Conservation (phyloP, 108 stramenopile genomes). For the Skeletonema marinoi region DNA sequence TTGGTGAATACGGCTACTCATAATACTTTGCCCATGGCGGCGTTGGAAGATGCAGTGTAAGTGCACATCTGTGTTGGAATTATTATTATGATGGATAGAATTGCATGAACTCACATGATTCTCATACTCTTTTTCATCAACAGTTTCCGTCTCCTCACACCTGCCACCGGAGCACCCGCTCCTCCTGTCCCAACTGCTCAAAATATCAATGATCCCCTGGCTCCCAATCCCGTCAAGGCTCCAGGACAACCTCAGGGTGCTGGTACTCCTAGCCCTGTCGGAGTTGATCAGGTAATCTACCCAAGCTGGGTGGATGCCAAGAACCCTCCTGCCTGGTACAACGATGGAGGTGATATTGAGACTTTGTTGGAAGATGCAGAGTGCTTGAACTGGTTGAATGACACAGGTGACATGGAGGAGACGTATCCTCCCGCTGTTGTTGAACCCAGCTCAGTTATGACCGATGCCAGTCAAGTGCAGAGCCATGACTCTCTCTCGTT, state of each 20-base stretch:
- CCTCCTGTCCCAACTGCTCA: slow-evolving; percentile 25
- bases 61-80: slow-evolving; percentile 17
- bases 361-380: slow-evolving; percentile 82
- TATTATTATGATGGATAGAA: not conserved
- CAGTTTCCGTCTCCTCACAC: slow-evolving; percentile 83
- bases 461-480: not conserved
- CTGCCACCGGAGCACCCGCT: slow-evolving; percentile 51
- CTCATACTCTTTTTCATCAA: not conserved
- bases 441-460: slow-evolving; percentile 11
- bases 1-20: slow-evolving; percentile 52
- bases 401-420: slow-evolving; percentile 83
- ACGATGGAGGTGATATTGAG: slow-evolving; percentile 84
- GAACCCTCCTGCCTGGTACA: slow-evolving; percentile 85
- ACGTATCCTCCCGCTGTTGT: slow-evolving; percentile 61
- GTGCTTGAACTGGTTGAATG: slow-evolving; percentile 80
- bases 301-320: slow-evolving; percentile 85
- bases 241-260: slow-evolving; percentile 7
- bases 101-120: not conserved
- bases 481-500: slow-evolving; percentile 10
- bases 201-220: slow-evolving; percentile 72
- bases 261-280: slow-evolving; percentile 63
- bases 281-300: slow-evolving; percentile 73
- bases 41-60: slow-evolving; percentile 87
- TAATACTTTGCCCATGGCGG: slow-evolving; percentile 61
- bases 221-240: slow-evolving; percentile 74